phyloP scores from a whole-genome alignment of 441 rosid species.

The Adansonia rubrostipa region DNA sequence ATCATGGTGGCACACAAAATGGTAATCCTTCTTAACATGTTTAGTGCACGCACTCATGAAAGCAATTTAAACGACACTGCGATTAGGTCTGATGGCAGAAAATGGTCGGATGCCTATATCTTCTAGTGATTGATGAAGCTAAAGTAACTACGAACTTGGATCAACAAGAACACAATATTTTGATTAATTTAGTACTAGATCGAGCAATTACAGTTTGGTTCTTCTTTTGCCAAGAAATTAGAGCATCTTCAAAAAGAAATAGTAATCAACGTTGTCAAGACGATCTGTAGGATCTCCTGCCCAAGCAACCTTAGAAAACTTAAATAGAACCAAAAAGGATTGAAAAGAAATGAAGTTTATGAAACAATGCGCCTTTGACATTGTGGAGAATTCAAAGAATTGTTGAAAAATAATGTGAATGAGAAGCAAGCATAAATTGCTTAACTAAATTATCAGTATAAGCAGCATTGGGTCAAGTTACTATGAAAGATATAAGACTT shows the following conservation, averaged over 20 bases:
- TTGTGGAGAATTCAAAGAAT: background rate
- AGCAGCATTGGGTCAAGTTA: background rate
- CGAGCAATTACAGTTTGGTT: background rate
- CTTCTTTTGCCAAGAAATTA: background rate
- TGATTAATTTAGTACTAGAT: background rate
- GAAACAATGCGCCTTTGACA: background rate
- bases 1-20: too few species aligned
- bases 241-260: background rate
- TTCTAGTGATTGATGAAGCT: too few species aligned
- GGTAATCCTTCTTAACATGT: too few species aligned
- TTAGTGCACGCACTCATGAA: too few species aligned
- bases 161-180: background rate
- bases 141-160: background rate
- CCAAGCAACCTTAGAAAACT: background rate
- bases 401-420: background rate
- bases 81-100: too few species aligned
- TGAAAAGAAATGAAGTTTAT: background rate
- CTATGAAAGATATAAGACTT: background rate
- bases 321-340: background rate
- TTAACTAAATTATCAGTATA: too few species aligned
- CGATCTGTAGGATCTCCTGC: background rate
- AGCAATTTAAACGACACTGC: too few species aligned
- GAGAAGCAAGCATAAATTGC: background rate
- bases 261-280: background rate
- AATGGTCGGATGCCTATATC: too few species aligned